These are phyloP conservation scores for Nannizziopsis arthrosporioides DNA, from an alignment of 2,329 filamentous ascomycete species.

Conservation along the genomic window DNA sequence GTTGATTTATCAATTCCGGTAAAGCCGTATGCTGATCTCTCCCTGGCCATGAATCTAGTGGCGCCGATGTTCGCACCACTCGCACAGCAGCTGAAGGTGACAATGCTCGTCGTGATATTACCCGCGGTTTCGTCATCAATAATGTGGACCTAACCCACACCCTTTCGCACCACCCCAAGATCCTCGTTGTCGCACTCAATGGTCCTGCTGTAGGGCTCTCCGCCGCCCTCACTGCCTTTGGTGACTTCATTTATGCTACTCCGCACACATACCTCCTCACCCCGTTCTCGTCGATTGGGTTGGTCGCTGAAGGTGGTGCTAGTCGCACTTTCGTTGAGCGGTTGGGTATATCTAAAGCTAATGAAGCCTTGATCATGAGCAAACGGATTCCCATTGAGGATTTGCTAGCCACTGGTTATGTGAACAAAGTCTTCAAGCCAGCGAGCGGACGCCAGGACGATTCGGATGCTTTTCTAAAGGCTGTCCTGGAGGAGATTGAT, in stretches of 20 bases:
- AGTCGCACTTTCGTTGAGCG: constrained; percentile 67
- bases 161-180: constrained; percentile 88
- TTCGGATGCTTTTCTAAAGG: constrained; percentile 54
- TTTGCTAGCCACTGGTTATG: constrained; percentile 64
- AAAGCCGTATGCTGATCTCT: background rate
- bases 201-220: constrained; percentile 81
- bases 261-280: constrained; percentile 78
- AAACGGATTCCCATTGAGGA: constrained; percentile 63
- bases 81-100: constrained; percentile 35
- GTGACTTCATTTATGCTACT: constrained; percentile 83
- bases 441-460: constrained; percentile 47
- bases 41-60: constrained; percentile 39
- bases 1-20: constrained; percentile 3
- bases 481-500: constrained; percentile 69
- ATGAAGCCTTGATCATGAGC: constrained; percentile 88
- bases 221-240: constrained; percentile 68
- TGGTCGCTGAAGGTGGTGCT: constrained; percentile 80
- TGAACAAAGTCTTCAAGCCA: constrained; percentile 65
- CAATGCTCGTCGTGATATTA: constrained; percentile 45
- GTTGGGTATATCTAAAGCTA: constrained; percentile 68
- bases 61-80: constrained; percentile 60
- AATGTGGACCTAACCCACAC: constrained; percentile 84
- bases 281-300: constrained; percentile 77
- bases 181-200: constrained; percentile 83
- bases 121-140: constrained; percentile 63